phyloP scores from a whole-genome alignment of 2,329 filamentous ascomycete genomes.

The Cercospora citrullina region DNA sequence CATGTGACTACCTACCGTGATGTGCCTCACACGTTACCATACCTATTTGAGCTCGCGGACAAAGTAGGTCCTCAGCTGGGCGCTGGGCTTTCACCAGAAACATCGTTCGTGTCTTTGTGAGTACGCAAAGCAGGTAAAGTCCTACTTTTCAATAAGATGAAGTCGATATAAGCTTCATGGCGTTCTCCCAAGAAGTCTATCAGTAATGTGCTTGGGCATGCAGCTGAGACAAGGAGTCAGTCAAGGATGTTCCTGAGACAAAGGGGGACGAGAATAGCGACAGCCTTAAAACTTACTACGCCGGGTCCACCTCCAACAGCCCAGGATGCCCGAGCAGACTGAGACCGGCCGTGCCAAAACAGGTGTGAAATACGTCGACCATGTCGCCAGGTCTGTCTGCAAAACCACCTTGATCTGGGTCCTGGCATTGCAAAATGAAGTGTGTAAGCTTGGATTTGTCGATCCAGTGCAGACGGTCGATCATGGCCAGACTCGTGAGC shows the following conservation, averaged over 20 bases:
- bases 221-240: conserved; percentile 32
- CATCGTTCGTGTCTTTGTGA: neutral
- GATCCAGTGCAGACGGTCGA: conserved; percentile 88
- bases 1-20: neutral
- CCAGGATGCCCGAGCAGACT: conserved; percentile 78
- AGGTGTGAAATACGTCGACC: conserved; percentile 96
- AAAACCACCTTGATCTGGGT: conserved; percentile 78
- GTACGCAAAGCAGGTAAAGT: neutral
- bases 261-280: conserved; percentile 10
- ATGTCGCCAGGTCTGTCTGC: conserved; percentile 89
- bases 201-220: conserved; percentile 63
- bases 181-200: conserved; percentile 55
- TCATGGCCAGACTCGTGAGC: conserved; percentile 84
- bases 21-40: neutral
- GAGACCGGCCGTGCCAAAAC: conserved; percentile 84
- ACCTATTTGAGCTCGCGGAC: neutral
- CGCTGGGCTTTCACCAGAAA: neutral
- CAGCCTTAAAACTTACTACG: conserved; percentile 62
- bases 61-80: neutral
- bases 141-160: neutral
- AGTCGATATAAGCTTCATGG: conserved; percentile 17
- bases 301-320: conserved; percentile 77
- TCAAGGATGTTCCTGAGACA: conserved; percentile 9
- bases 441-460: conserved; percentile 73
- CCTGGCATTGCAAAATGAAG: conserved; percentile 89